Evolutionary conservation across 2,329 filamentous ascomycete species (phyloP).

Genomic region (Colletotrichum musae): DNA sequence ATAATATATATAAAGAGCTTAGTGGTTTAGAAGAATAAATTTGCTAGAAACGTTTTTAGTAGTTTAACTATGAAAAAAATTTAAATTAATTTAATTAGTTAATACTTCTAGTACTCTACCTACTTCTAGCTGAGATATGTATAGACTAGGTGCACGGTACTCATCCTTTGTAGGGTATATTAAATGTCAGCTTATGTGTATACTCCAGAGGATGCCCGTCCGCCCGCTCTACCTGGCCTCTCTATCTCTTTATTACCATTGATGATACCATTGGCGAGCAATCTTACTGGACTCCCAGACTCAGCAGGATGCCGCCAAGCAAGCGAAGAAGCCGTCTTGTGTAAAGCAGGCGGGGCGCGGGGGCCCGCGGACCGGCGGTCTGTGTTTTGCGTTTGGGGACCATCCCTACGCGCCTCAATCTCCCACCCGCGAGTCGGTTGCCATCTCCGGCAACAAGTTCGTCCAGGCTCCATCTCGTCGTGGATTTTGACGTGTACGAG

Average conservation of each 20-base stretch:
- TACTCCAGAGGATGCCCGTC: not conserved
- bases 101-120: no score
- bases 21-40: no score
- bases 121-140: no score
- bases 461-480: constrained; percentile 12
- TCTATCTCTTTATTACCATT: not conserved
- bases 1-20: no score
- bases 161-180: no score
- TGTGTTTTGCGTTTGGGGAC: constrained; percentile 1
- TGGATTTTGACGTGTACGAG: not conserved
- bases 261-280: not conserved
- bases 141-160: no score
- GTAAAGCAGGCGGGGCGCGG: not conserved
- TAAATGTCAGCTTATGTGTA: no score
- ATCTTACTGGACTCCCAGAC: not conserved
- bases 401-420: constrained; percentile 25
- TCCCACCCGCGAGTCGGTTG: constrained; percentile 22
- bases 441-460: constrained; percentile 34
- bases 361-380: not conserved
- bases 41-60: no score
- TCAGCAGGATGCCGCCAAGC: constrained; percentile 1
- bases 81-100: no score
- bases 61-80: no score
- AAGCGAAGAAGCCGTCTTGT: not conserved
- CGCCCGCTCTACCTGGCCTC: not conserved